Conservation (phyloP, 1,139 yeast genomes). For the Wickerhamomyces sp. region DNA sequence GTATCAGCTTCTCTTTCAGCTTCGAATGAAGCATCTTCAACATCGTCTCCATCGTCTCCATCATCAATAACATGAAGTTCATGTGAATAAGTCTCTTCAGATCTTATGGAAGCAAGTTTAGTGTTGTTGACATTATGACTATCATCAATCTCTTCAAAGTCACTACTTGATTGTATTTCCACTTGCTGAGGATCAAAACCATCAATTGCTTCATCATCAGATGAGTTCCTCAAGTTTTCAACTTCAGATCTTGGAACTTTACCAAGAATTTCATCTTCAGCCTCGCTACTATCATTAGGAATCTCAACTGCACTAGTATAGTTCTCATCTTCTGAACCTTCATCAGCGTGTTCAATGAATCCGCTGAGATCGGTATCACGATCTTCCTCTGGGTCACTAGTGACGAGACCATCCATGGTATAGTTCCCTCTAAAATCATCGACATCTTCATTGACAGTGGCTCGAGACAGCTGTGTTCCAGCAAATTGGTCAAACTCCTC, state of each 20-base stretch:
- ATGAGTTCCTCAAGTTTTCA: conserved; percentile 7
- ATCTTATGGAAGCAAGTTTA: not conserved
- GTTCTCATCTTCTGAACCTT: conserved; percentile 5
- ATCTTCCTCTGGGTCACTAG: conserved; percentile 23
- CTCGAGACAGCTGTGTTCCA: conserved; percentile 3
- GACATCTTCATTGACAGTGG: conserved; percentile 16
- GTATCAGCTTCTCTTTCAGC: conserved; percentile 10
- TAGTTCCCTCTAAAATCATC: conserved; percentile 17
- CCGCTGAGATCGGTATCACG: conserved; percentile 23
- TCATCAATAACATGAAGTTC: not conserved
- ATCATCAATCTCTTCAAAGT: conserved; percentile 1
- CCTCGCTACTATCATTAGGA: conserved; percentile 1
- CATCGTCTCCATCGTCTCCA: conserved; percentile 10
- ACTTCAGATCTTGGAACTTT: conserved; percentile 13
- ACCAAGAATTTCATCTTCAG: conserved; percentile 4
- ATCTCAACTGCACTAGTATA: conserved; percentile 6
- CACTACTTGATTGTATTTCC: not conserved
- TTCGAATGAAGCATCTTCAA: conserved; percentile 10
- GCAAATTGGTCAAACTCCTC: conserved; percentile 8
- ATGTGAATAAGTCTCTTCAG: not conserved
- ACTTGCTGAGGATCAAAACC: conserved; percentile 3
- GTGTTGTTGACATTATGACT: not conserved
- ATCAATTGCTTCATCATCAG: conserved; percentile 9
- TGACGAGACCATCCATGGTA: conserved; percentile 20
- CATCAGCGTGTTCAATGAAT: conserved; percentile 14